Evolutionary conservation across 2,329 filamentous ascomycete genomes (phyloP).

Genomic region (Neonectria magnoliae): DNA sequence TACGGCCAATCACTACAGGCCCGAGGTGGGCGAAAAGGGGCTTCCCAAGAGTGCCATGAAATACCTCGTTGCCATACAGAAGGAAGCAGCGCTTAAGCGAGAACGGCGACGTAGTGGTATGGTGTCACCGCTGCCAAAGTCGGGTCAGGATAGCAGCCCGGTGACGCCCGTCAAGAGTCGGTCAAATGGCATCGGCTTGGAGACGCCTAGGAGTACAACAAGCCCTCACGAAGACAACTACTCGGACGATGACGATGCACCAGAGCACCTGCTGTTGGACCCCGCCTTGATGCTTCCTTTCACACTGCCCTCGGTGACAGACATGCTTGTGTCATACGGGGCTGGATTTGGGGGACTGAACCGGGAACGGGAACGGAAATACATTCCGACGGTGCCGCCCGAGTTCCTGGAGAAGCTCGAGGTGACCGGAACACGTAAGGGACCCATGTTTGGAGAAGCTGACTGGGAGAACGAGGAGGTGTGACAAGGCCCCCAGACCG

Average conservation of each 20-base stretch:
- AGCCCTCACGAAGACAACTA: slow-evolving; percentile 46
- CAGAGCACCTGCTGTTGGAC: slow-evolving; percentile 82
- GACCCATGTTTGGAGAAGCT: slow-evolving; percentile 69
- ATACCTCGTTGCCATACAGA: slow-evolving; percentile 83
- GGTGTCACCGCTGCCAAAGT: slow-evolving; percentile 52
- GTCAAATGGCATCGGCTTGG: slow-evolving; percentile 56
- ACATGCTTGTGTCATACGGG: slow-evolving; percentile 96
- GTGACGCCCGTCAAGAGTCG: slow-evolving; percentile 56
- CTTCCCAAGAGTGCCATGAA: slow-evolving; percentile 89
- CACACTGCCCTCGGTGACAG: slow-evolving; percentile 92
- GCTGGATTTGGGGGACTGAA: slow-evolving; percentile 95
- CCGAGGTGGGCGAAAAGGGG: slow-evolving; percentile 94
- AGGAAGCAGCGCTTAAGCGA: slow-evolving; percentile 72
- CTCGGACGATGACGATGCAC: slow-evolving; percentile 72
- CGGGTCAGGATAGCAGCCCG: slow-evolving; percentile 51
- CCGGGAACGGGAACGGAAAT: slow-evolving; percentile 90
- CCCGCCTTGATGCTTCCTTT: slow-evolving; percentile 94
- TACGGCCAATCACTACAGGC: slow-evolving; percentile 89
- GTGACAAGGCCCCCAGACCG: slow-evolving; percentile 37
- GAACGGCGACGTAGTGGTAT: slow-evolving; percentile 62
- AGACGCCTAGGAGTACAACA: slow-evolving; percentile 55
- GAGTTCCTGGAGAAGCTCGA: slow-evolving; percentile 94
- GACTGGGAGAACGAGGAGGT: slow-evolving; percentile 76
- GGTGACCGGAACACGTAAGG: slow-evolving; percentile 60
- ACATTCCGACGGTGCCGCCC: slow-evolving; percentile 92